Conservation (phyloP, 1,284 basidiomycete species). For the Athelia psychrophila region DNA sequence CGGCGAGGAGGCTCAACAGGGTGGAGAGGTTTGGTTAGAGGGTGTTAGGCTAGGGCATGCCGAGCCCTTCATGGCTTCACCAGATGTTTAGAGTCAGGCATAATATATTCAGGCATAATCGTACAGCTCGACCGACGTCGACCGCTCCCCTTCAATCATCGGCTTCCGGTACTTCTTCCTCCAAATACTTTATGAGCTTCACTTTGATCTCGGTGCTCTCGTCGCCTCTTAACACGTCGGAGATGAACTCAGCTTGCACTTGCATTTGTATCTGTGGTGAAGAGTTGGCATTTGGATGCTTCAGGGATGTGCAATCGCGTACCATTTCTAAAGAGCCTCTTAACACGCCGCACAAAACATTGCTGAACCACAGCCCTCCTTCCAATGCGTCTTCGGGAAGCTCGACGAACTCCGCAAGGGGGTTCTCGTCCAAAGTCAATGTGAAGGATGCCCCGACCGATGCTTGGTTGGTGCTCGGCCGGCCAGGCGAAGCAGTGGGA, state of each 20-base stretch:
- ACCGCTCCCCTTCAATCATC: conserved; percentile 52
- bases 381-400: conserved; percentile 91
- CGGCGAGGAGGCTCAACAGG: conserved; percentile 83
- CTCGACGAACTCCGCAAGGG: conserved; percentile 96
- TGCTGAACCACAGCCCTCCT: conserved; percentile 95
- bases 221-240: conserved; percentile 90
- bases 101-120: not conserved
- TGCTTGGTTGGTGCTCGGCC: conserved; percentile 39
- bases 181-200: conserved; percentile 85
- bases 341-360: conserved; percentile 92
- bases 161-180: conserved; percentile 88
- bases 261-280: conserved; percentile 88
- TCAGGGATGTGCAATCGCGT: conserved; percentile 20
- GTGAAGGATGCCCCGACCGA: conserved; percentile 64
- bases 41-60: not conserved
- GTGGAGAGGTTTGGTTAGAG: conserved; percentile 39
- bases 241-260: conserved; percentile 87
- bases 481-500: conserved; percentile 43
- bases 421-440: conserved; percentile 93
- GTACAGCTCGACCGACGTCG: not conserved
- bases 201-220: conserved; percentile 95
- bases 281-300: conserved; percentile 8
- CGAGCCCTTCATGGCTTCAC: not conserved
- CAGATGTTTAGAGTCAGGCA: not conserved
- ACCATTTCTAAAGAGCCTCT: conserved; percentile 98